Base-by-base conservation (phyloP, 345 rosid genomes). In the Gossypium bickii region DNA sequence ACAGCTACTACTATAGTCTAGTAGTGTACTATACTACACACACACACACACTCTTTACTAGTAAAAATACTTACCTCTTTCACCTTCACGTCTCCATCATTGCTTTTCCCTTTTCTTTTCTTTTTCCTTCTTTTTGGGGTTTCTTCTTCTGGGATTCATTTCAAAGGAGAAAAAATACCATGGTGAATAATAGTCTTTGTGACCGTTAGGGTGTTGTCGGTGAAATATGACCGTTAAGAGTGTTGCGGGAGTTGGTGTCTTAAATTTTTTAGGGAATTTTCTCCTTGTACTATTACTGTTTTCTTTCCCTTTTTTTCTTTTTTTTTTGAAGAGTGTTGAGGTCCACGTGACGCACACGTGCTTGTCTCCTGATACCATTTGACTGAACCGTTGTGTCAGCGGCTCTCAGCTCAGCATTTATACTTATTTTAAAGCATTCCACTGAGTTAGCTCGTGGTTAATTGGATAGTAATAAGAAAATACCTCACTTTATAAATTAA, bases 191-290 rank as follows among this genome's bases (percentile, higher is more conserved):
- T 29, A 78, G 64, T 76, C 82, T 70, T 80, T 60, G 91, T 90
- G 90, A 90, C 99, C 99, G 99, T 93, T 95, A 87, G 83, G 15
- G 56, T 3, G 69, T 62, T 88, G 97, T 94, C 97, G 92, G 93
- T 78, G 87, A 82, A 93, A 93, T 90, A 85, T 90, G 89, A 93
- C 99, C 99, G 99, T 95, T 59, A 76, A 34, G 41, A 34, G 41
- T 34, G 41, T 34, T 34, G 41, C 41, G 76, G 84, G 78, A 61
- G 82, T 83, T 80, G 82, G 82, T 78, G 92, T 4, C 58, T 71
- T 71, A 67, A 71, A 71, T 64, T 38, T 63, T 49, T 25, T 64
- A 66, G 77, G 70, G 68, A 51, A 59, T 55, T 10, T 64, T 4
- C n/a, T 25, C 25, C 9, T 1, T 10, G 12, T 9, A 57, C 24